Evolutionary conservation across 306 rosid species (phyloP).

Genomic region (Glycyrrhiza uralensis): DNA sequence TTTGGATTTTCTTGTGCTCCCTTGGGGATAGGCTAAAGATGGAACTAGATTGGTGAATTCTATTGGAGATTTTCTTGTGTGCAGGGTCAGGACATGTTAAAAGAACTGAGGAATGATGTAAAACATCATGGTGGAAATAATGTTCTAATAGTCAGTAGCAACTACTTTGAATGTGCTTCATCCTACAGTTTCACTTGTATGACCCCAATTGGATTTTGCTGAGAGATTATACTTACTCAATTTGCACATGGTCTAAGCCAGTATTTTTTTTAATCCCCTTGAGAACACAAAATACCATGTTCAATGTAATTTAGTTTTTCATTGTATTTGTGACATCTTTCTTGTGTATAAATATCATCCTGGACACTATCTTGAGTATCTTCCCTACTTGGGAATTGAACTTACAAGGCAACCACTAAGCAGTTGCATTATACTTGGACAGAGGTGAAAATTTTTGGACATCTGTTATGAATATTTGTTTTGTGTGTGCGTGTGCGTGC

Average conservation of each 20-base stretch:
- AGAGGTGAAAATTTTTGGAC: background rate
- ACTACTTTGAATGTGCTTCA: background rate
- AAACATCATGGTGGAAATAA: background rate
- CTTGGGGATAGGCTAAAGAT: background rate
- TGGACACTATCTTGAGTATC: background rate
- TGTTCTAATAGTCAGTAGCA: background rate
- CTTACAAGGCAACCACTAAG: background rate
- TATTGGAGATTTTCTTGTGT: background rate
- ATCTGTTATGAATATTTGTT: background rate
- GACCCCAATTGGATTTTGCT: background rate
- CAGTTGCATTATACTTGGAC: background rate
- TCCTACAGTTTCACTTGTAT: background rate
- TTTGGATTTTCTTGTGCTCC: background rate
- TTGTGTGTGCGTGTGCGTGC: background rate
- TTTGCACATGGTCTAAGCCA: background rate
- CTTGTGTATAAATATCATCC: background rate
- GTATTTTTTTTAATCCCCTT: background rate
- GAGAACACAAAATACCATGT: background rate
- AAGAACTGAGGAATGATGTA: background rate
- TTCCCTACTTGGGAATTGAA: background rate
- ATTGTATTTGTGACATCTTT: background rate
- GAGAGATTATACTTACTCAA: background rate
- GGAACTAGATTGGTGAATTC: background rate
- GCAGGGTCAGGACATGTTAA: background rate
- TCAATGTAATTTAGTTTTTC: background rate